A percentile compares a stretch with the other conserved stretches of the same genome.
Evolutionary conservation across 192 early-diverging fungal genomes (phyloP).

Genomic region (Paraglomus occultum): DNA sequence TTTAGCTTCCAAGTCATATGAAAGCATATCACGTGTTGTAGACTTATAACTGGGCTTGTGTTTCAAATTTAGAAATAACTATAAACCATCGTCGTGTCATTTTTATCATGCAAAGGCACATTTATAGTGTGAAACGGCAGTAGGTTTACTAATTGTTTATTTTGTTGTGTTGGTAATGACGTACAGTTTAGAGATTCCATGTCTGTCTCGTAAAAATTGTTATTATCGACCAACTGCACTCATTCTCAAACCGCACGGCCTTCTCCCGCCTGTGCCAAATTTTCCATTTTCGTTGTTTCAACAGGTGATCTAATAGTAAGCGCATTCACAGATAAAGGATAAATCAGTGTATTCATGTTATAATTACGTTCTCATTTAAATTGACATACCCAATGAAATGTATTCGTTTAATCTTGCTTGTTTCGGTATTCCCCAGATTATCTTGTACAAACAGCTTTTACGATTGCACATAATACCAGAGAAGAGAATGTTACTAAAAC

Average conservation of each 20-base stretch:
- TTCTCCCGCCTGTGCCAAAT: slow-evolving; percentile 44
- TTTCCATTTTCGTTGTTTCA: slow-evolving; percentile 43
- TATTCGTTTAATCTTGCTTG: slow-evolving; percentile 76
- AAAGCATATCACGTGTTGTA: too few relatives aligned
- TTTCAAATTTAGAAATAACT: too few relatives aligned
- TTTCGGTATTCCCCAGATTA: slow-evolving; percentile 82
- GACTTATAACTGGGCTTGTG: too few relatives aligned
- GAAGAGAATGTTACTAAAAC: not conserved
- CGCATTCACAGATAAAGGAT: not conserved
- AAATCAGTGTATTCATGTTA: not conserved
- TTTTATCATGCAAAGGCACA: too few relatives aligned
- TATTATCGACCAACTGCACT: too few relatives aligned
- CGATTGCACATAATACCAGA: not conserved
- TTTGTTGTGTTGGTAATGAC: too few relatives aligned
- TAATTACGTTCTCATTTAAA: not conserved
- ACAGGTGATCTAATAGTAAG: slow-evolving; percentile 34
- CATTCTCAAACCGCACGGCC: not conserved
- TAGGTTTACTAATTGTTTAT: too few relatives aligned
- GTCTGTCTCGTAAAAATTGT: too few relatives aligned
- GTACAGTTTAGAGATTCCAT: too few relatives aligned
- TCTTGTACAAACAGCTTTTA: slow-evolving; percentile 72
- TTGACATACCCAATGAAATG: slow-evolving; percentile 67
- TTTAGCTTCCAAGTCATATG: too few relatives aligned
- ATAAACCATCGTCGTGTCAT: too few relatives aligned
- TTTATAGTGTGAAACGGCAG: too few relatives aligned